Conservation (phyloP, 176 grass and related monocot genomes). For the Miscanthus lutarioriparius region DNA sequence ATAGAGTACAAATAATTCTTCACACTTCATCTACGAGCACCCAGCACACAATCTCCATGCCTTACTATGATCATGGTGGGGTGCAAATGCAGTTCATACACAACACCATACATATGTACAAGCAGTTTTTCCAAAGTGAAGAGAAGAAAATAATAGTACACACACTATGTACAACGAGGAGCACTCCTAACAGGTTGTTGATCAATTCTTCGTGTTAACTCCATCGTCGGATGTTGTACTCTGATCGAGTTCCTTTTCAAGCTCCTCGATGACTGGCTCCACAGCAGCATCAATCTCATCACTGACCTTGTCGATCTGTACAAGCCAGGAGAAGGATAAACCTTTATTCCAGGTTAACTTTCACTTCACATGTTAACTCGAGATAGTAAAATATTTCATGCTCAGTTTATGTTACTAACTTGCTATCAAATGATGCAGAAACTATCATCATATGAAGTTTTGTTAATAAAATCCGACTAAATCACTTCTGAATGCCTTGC, state of each 20-base stretch:
- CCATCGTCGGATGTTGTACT: background rate
- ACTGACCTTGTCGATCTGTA: conserved; percentile 48
- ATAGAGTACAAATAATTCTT: background rate
- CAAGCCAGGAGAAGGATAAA: background rate
- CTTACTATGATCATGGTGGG: background rate
- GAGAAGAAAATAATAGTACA: background rate
- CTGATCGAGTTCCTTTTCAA: conserved; percentile 51
- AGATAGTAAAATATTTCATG: background rate
- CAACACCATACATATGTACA: conserved; percentile 36
- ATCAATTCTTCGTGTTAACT: conserved; percentile 19
- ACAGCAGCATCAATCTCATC: conserved; percentile 44
- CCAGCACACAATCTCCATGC: background rate
- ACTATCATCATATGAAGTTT: background rate
- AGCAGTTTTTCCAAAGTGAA: background rate
- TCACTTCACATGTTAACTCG: background rate
- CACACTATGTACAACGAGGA: conserved; percentile 8
- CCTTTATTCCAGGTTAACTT: background rate
- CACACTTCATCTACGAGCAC: background rate
- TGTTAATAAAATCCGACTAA: background rate
- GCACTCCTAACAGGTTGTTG: background rate
- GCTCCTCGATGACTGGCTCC: conserved; percentile 50
- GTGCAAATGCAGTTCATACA: background rate
- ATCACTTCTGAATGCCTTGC: background rate
- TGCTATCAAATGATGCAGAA: background rate
- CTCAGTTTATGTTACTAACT: background rate